Conservation (phyloP, 169 alveolate genomes). For the Plasmodium gonderi region DNA sequence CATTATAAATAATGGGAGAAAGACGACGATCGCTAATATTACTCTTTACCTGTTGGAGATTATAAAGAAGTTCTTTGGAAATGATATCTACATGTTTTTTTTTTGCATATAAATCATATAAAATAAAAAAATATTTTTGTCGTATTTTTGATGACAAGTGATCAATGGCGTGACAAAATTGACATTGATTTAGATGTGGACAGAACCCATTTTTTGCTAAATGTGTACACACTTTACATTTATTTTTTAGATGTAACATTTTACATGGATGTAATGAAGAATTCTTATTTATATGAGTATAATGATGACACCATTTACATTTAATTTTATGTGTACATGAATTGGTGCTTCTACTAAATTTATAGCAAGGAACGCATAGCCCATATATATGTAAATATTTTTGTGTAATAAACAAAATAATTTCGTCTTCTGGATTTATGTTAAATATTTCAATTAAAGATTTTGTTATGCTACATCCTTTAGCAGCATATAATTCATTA, state of each 20-base stretch:
- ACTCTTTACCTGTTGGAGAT: background rate
- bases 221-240: conserved; percentile 42
- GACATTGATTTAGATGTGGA: background rate
- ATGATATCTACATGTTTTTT: background rate
- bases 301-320: conserved; percentile 56
- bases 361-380: conserved; percentile 37
- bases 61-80: background rate
- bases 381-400: conserved; percentile 34
- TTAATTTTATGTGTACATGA: background rate
- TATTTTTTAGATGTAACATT: conserved; percentile 28
- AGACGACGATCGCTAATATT: background rate
- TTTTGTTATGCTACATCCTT: conserved; percentile 26
- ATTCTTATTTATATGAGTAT: background rate
- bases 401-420: conserved; percentile 7
- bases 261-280: conserved; percentile 16
- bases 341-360: background rate
- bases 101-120: conserved; percentile 10
- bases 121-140: background rate
- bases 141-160: conserved; percentile 7
- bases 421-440: background rate
- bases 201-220: conserved; percentile 25
- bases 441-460: conserved; percentile 16
- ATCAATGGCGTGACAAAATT: conserved; percentile 37
- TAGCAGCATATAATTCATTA: conserved; percentile 30
- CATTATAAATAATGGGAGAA: background rate